Percentiles rank a stretch among this genome's conserved stretches.
Conservation (phyloP, 2,329 filamentous ascomycete species). For the Chaetomium sp. region DNA sequence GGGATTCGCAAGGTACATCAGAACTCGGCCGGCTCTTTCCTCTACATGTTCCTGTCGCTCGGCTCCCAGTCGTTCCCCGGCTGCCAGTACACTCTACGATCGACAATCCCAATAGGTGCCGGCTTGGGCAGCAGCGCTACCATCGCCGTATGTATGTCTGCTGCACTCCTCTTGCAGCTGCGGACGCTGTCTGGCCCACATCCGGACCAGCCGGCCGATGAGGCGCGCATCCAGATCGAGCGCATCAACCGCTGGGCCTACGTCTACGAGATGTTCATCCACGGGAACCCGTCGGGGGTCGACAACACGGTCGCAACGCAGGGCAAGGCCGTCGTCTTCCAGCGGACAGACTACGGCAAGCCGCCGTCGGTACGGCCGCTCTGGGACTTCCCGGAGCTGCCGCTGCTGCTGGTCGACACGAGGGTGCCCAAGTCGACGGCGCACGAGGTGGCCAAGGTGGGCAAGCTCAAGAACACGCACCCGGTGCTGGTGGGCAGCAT, state of each 20-base stretch:
- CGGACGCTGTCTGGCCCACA: conserved; percentile 88
- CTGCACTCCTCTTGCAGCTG: conserved; percentile 83
- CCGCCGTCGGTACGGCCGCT: conserved; percentile 76
- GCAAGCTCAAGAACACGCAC: conserved; percentile 67
- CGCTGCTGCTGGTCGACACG: conserved; percentile 87
- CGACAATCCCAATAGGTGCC: conserved; percentile 89
- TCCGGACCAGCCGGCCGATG: conserved; percentile 82
- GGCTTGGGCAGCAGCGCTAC: conserved; percentile 94
- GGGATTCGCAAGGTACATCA: conserved; percentile 82
- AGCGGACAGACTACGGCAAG: conserved; percentile 73
- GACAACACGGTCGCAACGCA: conserved; percentile 95
- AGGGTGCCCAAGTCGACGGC: conserved; percentile 83
- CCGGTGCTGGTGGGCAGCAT: conserved; percentile 78
- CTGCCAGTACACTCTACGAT: conserved; percentile 87
- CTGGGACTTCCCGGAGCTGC: conserved; percentile 88
- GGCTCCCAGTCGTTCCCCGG: conserved; percentile 77
- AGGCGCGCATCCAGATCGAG: conserved; percentile 88
- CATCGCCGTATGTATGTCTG: conserved; percentile 83
- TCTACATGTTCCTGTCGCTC: conserved; percentile 90
- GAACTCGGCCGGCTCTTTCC: conserved; percentile 78
- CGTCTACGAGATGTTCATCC: conserved; percentile 94
- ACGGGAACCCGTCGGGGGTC: conserved; percentile 93
- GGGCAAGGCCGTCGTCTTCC: conserved; percentile 92
- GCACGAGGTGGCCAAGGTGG: conserved; percentile 85
- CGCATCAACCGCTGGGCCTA: conserved; percentile 98